Evolutionary conservation across 2,329 filamentous ascomycete genomes (phyloP), one percentile per base, ranked within the genome.

Genomic region (Plectosphaerella cucumerina): DNA sequence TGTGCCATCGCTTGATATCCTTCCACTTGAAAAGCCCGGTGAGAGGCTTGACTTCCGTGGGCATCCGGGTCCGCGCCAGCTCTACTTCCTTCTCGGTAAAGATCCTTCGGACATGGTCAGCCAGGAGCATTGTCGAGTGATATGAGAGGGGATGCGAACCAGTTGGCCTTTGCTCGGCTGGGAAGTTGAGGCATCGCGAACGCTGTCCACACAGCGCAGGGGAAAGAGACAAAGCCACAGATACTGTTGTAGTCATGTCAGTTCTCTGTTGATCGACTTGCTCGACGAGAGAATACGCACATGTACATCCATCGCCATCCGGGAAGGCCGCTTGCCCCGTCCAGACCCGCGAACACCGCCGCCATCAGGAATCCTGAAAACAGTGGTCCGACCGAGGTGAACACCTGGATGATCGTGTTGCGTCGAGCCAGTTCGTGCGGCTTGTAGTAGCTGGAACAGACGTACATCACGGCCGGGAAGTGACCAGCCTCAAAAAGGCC

Each of bases 371-470:
- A 62, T 2, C 57, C 62, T 0, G 61, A 63, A 23, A 64, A 64
- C 0, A 63, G 47, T 0, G 62, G 62, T 0, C 61, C 62, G 6
- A 63, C 59, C 0, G 53, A 55, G 17, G 56, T 58, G 33, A 62
- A 64, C 3, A 64, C 46, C 15, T 63, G 62, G 5, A 64, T 64
- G 22, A 64, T n/a, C 1, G 60, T 51, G 47, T 63, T 64, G 47
- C 62, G 62, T 2, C 62, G 57, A 11, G 62, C 62, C 15, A 64
- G 53, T 48, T 64, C 62, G 26, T 64, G 60, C 8, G 62, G 62
- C 48, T 62, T 62, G 57, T 62, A 62, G 51, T 64, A 63, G 50
- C 61, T 62, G 33, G 62, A 64, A 49, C 58, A 60, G 4, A 64
- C 51, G 46, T 62, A 64, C 61, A 64, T 64, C 20, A 63, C 61